Evolutionary conservation across 2,329 filamentous ascomycete species (phyloP), one percentile per base, ranked within the genome.

Genomic region (Ilyonectria destructans): DNA sequence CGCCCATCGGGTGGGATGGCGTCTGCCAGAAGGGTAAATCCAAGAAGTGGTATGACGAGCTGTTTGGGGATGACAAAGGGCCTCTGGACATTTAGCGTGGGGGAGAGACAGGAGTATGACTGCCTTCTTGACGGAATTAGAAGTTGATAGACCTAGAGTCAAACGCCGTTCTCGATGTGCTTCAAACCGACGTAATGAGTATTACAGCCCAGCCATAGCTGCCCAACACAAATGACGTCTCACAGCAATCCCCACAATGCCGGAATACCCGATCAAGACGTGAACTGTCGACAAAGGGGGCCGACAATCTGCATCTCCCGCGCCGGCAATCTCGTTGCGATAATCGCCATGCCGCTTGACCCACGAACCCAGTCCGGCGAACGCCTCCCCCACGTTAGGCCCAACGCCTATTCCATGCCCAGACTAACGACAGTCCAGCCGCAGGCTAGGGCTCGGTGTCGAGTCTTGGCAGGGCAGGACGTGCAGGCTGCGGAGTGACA

Each of bases 31-130:
- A 74, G 56, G 63, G 66, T 23, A 71, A 60, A 55, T 64, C 70
- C 4, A 55, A 55, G 9, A 69, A 59, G 23, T 82, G 80, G 80
- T 71, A 80, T 33, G 75, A 80, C 12, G 75, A 77, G 61, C 56
- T 82, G 0, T 81, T 82, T 68, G 77, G 74, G 2, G 80, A 82
- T 37, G 68, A 63, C 3, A 74, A 80, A 46, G 80, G 80, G 0
- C 75, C 78, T 4, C 54, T 81, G 51, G 61, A 71, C 9, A 31
- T 71, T 21, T 65, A 54, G 23, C 23, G 23, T 23, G 3, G 4
- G 48, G 9, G 29, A n/a, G 17, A 31, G 23, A 17, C 10, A 17
- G 6, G 15, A 46, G 12, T 4, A 48, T 35, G 35, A 8, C 29
- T 33, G 17, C 10, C 26, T 13, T 13, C 26, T 35, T 15, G 5